Evolutionary conservation across 176 grass and related monocot genomes (phyloP).

Genomic region (Cenchrus fungigraminus): DNA sequence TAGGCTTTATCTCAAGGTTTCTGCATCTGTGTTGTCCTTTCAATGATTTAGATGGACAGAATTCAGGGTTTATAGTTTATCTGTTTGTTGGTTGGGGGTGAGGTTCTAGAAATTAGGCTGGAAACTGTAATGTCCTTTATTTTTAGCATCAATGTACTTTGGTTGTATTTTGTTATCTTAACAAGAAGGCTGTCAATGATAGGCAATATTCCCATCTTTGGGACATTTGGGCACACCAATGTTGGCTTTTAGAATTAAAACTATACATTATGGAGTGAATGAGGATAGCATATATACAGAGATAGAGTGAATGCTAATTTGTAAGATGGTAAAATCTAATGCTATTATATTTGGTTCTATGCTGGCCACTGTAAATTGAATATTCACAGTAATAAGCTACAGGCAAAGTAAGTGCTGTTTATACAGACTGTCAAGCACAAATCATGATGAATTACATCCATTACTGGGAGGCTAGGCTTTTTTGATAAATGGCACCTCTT

Average conservation of each 20-base stretch:
- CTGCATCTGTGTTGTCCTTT: neutral
- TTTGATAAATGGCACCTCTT: neutral
- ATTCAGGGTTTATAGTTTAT: neutral
- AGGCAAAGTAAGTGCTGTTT: neutral
- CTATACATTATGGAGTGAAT: neutral
- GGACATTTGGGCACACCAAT: neutral
- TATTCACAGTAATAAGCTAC: neutral
- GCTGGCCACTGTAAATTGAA: neutral
- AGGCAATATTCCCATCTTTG: neutral
- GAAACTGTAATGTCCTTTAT: neutral
- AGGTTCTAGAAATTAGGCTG: neutral
- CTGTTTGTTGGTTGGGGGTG: neutral
- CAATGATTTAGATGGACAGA: neutral
- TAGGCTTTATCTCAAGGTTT: neutral
- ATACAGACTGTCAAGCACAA: neutral
- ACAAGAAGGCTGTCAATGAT: neutral
- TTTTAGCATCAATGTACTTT: neutral
- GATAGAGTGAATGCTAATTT: conserved; percentile 20
- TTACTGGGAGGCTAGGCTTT: neutral
- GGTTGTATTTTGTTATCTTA: neutral
- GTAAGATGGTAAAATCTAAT: neutral
- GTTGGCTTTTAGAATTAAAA: conserved; percentile 2
- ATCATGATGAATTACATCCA: neutral
- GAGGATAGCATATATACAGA: neutral
- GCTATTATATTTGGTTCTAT: neutral